These are phyloP conservation scores for Lepidium campestre DNA, from an alignment of 441 rosid genomes.

Conservation along the genomic window DNA sequence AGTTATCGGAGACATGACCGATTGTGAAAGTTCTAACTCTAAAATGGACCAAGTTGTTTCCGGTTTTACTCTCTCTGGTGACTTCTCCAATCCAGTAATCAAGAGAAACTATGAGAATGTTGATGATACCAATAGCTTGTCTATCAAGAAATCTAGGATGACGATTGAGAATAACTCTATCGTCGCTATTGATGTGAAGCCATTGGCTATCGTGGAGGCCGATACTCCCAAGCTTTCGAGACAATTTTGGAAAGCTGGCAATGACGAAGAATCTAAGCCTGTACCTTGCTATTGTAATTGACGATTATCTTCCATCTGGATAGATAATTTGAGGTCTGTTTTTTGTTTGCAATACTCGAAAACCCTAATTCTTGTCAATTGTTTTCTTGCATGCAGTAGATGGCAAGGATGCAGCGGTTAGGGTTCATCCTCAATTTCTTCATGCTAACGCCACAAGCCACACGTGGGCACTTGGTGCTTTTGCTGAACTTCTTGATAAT, in stretches of 20 bases:
- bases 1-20: not conserved
- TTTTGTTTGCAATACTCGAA: not conserved
- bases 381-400: slow-evolving; percentile 19
- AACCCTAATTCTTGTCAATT: slow-evolving; percentile 19
- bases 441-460: slow-evolving; percentile 82
- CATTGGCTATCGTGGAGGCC: not conserved
- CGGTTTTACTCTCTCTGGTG: not conserved
- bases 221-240: slow-evolving; percentile 23
- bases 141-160: slow-evolving; percentile 23
- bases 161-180: not conserved
- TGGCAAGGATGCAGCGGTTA: slow-evolving; percentile 46
- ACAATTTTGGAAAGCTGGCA: slow-evolving; percentile 63
- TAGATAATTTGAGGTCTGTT: not conserved
- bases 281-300: slow-evolving; percentile 11
- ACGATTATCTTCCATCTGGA: not conserved
- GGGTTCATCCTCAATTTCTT: slow-evolving; percentile 74
- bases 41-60: not conserved
- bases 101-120: slow-evolving; percentile 12
- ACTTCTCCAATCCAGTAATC: not conserved
- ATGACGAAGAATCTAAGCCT: slow-evolving; percentile 27
- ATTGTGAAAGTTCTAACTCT: slow-evolving; percentile 5
- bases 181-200: not conserved
- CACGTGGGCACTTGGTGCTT: slow-evolving; percentile 82
- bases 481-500: slow-evolving; percentile 76
- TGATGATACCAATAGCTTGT: slow-evolving; percentile 1